phyloP scores from a whole-genome alignment of 2,329 filamentous ascomycete genomes.

The Bipolaris gigantea region DNA sequence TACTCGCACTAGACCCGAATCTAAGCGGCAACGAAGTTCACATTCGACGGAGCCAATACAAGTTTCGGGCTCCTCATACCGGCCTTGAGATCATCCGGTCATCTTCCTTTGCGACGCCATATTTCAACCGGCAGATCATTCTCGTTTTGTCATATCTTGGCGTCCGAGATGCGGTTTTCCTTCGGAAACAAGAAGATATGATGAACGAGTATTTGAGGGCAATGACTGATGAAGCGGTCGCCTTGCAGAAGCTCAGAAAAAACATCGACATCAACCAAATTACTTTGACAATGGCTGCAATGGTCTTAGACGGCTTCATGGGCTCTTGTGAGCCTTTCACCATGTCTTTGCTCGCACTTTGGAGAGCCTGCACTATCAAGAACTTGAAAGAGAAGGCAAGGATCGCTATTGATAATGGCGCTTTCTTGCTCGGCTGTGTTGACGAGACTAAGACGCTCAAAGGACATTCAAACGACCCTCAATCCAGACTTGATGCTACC shows the following conservation, averaged over 20 bases:
- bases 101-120: slow-evolving; percentile 74
- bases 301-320: slow-evolving; percentile 83
- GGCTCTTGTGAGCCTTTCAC: slow-evolving; percentile 75
- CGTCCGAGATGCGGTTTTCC: slow-evolving; percentile 68
- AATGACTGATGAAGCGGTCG: slow-evolving; percentile 65
- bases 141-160: slow-evolving; percentile 79
- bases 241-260: slow-evolving; percentile 68
- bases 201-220: slow-evolving; percentile 69
- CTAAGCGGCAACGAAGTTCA: slow-evolving; percentile 69
- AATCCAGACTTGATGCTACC: slow-evolving; percentile 49
- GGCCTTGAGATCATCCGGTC: slow-evolving; percentile 83
- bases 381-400: slow-evolving; percentile 89
- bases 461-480: slow-evolving; percentile 65
- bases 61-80: slow-evolving; percentile 73
- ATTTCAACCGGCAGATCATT: slow-evolving; percentile 88
- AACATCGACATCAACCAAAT: slow-evolving; percentile 85
- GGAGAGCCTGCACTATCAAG: slow-evolving; percentile 88
- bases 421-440: slow-evolving; percentile 83
- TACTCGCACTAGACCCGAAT: slow-evolving; percentile 74
- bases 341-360: slow-evolving; percentile 75
- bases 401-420: slow-evolving; percentile 78
- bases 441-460: slow-evolving; percentile 79
- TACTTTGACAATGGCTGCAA: slow-evolving; percentile 71
- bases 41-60: slow-evolving; percentile 82
- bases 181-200: slow-evolving; percentile 67